A percentile compares a stretch with the other conserved stretches of the same genome.
Evolutionary conservation across 495 filamentous ascomycete species (phyloP).

Genomic region (Aspergillus ostianus): DNA sequence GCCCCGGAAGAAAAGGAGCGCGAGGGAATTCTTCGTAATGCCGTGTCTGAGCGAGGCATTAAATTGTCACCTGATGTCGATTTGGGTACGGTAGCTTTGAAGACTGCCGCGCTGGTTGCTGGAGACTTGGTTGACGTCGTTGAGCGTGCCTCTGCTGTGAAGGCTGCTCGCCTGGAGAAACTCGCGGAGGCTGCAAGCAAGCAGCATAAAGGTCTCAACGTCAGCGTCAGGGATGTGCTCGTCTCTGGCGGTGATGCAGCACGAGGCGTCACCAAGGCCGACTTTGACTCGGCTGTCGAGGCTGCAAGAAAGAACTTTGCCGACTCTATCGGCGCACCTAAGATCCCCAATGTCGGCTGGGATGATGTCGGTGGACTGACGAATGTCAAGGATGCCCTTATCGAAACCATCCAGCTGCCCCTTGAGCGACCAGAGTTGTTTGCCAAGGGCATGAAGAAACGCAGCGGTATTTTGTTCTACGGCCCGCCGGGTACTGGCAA

Average conservation of each 20-base stretch:
- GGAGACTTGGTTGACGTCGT: conserved; percentile 94
- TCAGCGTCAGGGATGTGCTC: conserved; percentile 76
- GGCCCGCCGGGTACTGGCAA: conserved; percentile 97
- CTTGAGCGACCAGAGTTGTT: conserved; percentile 92
- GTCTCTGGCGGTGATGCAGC: conserved; percentile 84
- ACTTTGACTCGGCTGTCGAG: conserved; percentile 89
- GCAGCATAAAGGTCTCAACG: conserved; percentile 32
- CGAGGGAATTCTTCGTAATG: conserved; percentile 77
- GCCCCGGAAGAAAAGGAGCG: conserved; percentile 92
- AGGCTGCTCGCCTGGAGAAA: conserved; percentile 66
- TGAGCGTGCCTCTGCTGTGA: conserved; percentile 78
- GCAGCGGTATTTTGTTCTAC: conserved; percentile 96
- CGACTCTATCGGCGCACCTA: conserved; percentile 93
- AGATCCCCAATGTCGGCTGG: conserved; percentile 97
- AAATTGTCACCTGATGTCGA: conserved; percentile 77
- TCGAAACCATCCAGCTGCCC: conserved; percentile 94
- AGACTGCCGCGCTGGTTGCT: conserved; percentile 93
- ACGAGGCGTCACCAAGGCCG: conserved; percentile 74
- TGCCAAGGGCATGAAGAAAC: conserved; percentile 98
- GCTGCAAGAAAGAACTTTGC: conserved; percentile 96
- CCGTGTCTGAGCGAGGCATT: conserved; percentile 72
- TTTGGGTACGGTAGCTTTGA: conserved; percentile 77
- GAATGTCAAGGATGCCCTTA: conserved; percentile 92
- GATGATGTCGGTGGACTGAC: conserved; percentile 91
- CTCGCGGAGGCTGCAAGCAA: conserved; percentile 52